A percentile compares a stretch with the other conserved stretches of the same genome.
phyloP scores from a whole-genome alignment of 2,329 filamentous ascomycete species.

The Aspergillus thermomutatus region DNA sequence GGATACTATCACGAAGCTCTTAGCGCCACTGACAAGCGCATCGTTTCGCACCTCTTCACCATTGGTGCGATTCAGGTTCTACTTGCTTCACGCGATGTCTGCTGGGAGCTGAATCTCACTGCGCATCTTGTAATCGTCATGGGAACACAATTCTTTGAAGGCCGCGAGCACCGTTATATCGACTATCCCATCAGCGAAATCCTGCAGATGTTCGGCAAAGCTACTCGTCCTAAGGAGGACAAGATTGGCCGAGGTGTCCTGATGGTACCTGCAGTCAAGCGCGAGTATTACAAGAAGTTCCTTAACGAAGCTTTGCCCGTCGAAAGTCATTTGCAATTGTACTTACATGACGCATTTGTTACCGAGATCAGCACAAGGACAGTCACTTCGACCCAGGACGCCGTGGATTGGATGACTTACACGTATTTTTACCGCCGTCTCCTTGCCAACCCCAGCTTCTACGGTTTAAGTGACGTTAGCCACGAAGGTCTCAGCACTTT shows the following conservation, averaged over 20 bases:
- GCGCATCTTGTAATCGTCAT: conserved; percentile 93
- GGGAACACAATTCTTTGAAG: conserved; percentile 97
- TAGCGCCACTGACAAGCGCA: conserved; percentile 82
- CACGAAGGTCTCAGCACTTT: conserved; percentile 93
- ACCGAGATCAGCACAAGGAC: conserved; percentile 96
- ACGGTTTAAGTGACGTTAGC: conserved; percentile 81
- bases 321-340: conserved; percentile 88
- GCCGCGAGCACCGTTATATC: conserved; percentile 92
- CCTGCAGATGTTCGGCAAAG: conserved; percentile 96
- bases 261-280: conserved; percentile 91
- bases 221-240: conserved; percentile 73
- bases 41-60: conserved; percentile 87
- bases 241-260: conserved; percentile 85
- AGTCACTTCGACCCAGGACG: conserved; percentile 92
- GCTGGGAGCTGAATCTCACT: conserved; percentile 87
- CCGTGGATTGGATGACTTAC: conserved; percentile 97
- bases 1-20: conserved; percentile 97
- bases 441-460: conserved; percentile 94
- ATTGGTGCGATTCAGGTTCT: conserved; percentile 87
- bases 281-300: conserved; percentile 99
- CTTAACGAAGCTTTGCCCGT: conserved; percentile 92
- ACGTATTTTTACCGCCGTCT: conserved; percentile 97
- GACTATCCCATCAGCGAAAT: conserved; percentile 94
- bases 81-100: conserved; percentile 79
- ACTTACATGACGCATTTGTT: conserved; percentile 92